Percentiles rank a stretch among this genome's conserved stretches.
These are phyloP conservation scores for Aphanomyces invadans DNA, from an alignment of 352 stramenopile genomes.

Conservation along the genomic window DNA sequence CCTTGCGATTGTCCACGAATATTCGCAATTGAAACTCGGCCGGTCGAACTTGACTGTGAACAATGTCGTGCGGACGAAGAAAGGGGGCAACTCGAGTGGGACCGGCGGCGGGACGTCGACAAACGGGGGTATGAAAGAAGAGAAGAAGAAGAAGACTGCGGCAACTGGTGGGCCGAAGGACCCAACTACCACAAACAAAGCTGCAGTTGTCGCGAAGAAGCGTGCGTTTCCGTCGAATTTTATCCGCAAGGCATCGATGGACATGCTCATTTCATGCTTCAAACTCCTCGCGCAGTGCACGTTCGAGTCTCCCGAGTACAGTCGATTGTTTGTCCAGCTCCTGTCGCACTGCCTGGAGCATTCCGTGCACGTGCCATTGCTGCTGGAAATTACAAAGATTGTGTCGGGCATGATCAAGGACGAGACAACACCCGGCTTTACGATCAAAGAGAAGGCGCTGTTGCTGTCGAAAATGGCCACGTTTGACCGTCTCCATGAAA, in stretches of 20 bases:
- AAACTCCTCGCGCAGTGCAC: constrained; percentile 70
- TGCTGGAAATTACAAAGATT: constrained; percentile 78
- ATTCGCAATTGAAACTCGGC: constrained; percentile 59
- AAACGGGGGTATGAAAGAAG: constrained; percentile 32
- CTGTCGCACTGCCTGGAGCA: constrained; percentile 80
- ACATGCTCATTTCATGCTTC: constrained; percentile 75
- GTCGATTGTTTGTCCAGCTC: constrained; percentile 74
- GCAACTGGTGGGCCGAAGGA: constrained; percentile 2
- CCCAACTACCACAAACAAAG: background rate
- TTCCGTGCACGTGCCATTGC: constrained; percentile 72
- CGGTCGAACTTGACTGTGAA: constrained; percentile 73
- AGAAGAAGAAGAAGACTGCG: constrained; percentile 44
- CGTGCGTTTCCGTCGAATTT: background rate
- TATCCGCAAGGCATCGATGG: constrained; percentile 52
- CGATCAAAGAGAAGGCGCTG: constrained; percentile 83
- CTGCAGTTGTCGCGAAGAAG: constrained; percentile 30
- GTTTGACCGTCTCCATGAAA: constrained; percentile 81
- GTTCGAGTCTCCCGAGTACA: constrained; percentile 59
- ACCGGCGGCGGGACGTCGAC: constrained; percentile 18
- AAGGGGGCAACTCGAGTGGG: constrained; percentile 33
- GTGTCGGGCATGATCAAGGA: constrained; percentile 57
- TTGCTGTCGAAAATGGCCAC: constrained; percentile 79
- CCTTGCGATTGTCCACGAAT: constrained; percentile 77
- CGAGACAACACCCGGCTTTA: constrained; percentile 52
- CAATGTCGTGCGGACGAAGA: constrained; percentile 63